Evolutionary conservation across 768 basidiomycete genomes (phyloP), one percentile per base, ranked within the genome.

Genomic region (Termitomyces sp.): DNA sequence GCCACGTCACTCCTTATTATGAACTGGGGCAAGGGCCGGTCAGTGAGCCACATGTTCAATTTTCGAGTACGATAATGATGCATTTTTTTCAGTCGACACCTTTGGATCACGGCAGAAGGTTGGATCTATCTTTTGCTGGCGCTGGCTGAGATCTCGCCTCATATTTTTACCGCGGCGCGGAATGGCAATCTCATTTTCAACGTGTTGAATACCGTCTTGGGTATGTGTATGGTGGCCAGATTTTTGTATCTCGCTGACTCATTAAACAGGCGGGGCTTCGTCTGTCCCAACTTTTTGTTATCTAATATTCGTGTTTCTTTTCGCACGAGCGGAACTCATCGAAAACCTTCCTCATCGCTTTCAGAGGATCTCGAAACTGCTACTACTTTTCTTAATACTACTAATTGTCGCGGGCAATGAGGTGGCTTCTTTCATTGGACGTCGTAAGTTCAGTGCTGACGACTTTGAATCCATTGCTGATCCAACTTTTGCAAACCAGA

Each of bases 201-300:
- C 56, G 66, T 64, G 16, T 63, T 90, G 40, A 84, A 91, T 68
- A 76, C 78, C 46, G 52, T 81, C 53, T 71, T 89, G 35, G 88
- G 89, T 89, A 60, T 32, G 84, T 70, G 23, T 16, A n/a, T 41
- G 29, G n/a, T 6, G 25, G 13, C 20, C n/a, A 39, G 23, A 12
- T 12, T 13, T 29, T 18, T 32, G 32, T 42, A 32, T 35, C 38
- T 15, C 49, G 48, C 22, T 50, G 48, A 31, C 38, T 45, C 33
- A 15, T 42, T 50, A 32, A 66, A 70, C 53, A 80, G 88, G 73
- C 39, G 75, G 77, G 40, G 64, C 76, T 40, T 89, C 90, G 3
- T 85, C 82, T 61, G 63, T 85, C 22, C 87, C 89, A 11, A 70
- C 91, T 43, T 70, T 89, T 38, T 70, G 83, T 42, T 89, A 86